A percentile compares a stretch with the other conserved stretches of the same genome.
phyloP scores from a whole-genome alignment of 1,284 basidiomycete genomes.

The Apiotrichum laibachii region DNA sequence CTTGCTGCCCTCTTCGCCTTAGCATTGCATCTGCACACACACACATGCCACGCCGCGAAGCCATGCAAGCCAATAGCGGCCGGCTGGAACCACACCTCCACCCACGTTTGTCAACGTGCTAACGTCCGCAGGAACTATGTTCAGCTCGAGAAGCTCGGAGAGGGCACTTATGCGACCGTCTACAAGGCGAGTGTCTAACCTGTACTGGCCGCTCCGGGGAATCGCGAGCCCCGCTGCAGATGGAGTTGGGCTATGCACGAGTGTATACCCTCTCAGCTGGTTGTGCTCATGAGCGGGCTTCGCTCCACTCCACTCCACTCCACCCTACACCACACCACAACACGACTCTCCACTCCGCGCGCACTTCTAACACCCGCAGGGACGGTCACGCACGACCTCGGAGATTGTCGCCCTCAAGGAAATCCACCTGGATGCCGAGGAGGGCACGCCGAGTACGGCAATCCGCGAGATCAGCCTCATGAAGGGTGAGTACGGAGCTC shows the following conservation, averaged over 20 bases:
- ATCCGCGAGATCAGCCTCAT: constrained; percentile 96
- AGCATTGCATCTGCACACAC: too few relatives aligned
- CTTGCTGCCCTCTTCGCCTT: too few relatives aligned
- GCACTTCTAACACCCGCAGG: constrained; percentile 40
- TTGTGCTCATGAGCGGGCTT: too few relatives aligned
- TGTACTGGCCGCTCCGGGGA: too few relatives aligned
- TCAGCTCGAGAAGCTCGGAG: constrained; percentile 79
- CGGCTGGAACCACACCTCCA: neutral
- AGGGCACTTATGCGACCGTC: constrained; percentile 67
- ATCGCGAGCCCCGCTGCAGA: too few relatives aligned
- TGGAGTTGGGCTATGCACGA: too few relatives aligned
- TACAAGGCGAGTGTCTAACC: constrained; percentile 64
- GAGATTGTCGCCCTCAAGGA: constrained; percentile 89
- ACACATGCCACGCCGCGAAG: too few relatives aligned
- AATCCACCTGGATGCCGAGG: constrained; percentile 96
- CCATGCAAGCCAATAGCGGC: too few relatives aligned
- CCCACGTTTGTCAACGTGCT: neutral
- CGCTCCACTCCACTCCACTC: too few relatives aligned
- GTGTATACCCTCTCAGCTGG: too few relatives aligned
- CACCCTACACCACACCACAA: too few relatives aligned
- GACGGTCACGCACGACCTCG: constrained; percentile 67
- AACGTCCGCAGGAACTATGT: constrained; percentile 50
- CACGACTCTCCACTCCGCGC: too few relatives aligned
- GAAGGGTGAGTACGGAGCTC: constrained; percentile 56
- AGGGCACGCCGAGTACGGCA: constrained; percentile 95